Conservation (phyloP, 2,329 filamentous ascomycete genomes). For the Dactylellina leptospora region DNA sequence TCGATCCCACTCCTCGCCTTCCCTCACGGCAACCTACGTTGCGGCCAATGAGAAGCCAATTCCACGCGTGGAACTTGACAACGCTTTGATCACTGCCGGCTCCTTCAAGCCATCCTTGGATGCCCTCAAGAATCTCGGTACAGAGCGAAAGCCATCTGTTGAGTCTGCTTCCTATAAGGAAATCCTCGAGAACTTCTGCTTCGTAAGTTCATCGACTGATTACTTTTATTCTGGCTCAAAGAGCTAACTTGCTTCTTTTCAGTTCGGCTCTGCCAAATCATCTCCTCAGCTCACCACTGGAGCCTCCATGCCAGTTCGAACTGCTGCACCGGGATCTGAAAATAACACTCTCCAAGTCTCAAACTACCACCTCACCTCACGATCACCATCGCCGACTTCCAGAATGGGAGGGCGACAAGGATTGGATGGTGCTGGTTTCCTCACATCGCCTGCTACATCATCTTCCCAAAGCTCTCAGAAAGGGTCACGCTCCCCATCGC, state of each 20-base stretch:
- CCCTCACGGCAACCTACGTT: conserved; percentile 42
- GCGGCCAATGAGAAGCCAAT: conserved; percentile 44
- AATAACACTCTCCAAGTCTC: conserved; percentile 23
- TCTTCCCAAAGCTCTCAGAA: conserved; percentile 41
- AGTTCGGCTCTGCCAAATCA: conserved; percentile 53
- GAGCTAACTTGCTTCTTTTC: conserved; percentile 46
- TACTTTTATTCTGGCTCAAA: conserved; percentile 17
- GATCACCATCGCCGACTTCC: conserved; percentile 32
- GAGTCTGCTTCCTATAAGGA: conserved; percentile 93
- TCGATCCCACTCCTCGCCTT: conserved; percentile 48
- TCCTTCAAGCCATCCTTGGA: conserved; percentile 48
- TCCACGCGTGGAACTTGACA: conserved; percentile 38
- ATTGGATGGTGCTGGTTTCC: conserved; percentile 38
- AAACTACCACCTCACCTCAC: conserved; percentile 23
- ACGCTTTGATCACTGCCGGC: conserved; percentile 1
- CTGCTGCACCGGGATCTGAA: conserved; percentile 21
- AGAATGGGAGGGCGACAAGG: conserved; percentile 14
- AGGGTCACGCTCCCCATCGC: conserved; percentile 45
- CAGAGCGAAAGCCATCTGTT: conserved; percentile 72
- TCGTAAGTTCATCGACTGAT: conserved; percentile 78
- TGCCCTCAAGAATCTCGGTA: conserved; percentile 41
- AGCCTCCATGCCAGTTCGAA: conserved; percentile 33
- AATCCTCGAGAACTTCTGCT: conserved; percentile 98
- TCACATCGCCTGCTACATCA: conserved; percentile 11
- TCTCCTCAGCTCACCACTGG: conserved; percentile 42